Base-by-base conservation (phyloP, 371 early-diverging fungal genomes). In the Rhizomucor pusillus region DNA sequence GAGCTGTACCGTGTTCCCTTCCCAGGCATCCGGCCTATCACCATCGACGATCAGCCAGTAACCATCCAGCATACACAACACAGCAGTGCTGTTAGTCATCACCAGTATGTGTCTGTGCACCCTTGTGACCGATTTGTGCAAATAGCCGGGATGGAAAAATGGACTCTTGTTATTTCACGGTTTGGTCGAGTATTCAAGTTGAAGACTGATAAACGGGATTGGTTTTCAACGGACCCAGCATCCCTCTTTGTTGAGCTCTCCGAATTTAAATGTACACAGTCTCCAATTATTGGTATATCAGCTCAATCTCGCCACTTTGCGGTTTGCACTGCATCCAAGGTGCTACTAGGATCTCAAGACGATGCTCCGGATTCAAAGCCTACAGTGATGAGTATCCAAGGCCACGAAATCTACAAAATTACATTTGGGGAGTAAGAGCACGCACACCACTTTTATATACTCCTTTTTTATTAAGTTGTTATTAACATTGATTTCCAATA, bases 11-110 rank as follows among this genome's bases (percentile, higher is more conserved):
- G 25, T 55, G 22, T 24, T 16, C 18, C n/a, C 35, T 37, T 23
- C n/a, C 52, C 14, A 24, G 10, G 10, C 47, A 9, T 37, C 11
- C 37, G 14, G 14, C 37, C 37, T 37, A 69, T 50, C 65, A 71
- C 41, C 75, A 75, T 55, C 60, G 22, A 40, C 72, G 75, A 18
- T 71, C 75, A 16, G 10, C 71, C 14, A 75, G 72, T 14, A 69
- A 45, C 19, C 41, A 65, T 25, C 72, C 72, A 3, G 36, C 61
- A 22, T 18, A 71, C n/a, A 43, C 67, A 22, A 71, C 75, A 4
- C 71, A 72, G 75, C 72, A 72, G 7, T 47, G 25, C 0, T 63
- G 59, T 51, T 60, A 60, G 35, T 48, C 63, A 34, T 69, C 69
- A 16, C 72, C 75, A 11, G 57, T 75, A 43, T 9, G 5, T 41